phyloP scores from a whole-genome alignment of 352 stramenopile genomes.

The Globisporangium perplexum region DNA sequence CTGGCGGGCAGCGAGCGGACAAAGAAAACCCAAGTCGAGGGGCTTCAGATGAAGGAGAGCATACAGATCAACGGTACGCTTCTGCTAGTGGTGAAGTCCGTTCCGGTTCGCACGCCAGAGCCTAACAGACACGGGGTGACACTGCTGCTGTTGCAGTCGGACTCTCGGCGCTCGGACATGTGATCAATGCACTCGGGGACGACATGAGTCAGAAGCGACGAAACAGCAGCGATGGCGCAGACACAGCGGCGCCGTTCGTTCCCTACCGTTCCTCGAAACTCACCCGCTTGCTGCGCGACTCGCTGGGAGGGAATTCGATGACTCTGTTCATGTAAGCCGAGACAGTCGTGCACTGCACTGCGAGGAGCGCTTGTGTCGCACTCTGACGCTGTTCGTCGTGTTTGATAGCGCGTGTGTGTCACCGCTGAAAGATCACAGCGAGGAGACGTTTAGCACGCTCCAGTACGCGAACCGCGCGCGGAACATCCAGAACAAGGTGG shows the following conservation, averaged over 20 bases:
- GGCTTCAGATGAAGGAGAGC: conserved; percentile 37
- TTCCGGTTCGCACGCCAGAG: too few species aligned
- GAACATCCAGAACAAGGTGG: conserved; percentile 73
- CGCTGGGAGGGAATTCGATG: conserved; percentile 46
- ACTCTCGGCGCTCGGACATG: conserved; percentile 40
- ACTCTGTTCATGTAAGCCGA: conserved; percentile 49
- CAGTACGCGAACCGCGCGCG: conserved; percentile 70
- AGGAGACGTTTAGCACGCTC: conserved; percentile 61
- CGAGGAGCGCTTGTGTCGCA: too few species aligned
- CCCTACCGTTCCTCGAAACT: conserved; percentile 53
- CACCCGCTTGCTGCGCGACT: conserved; percentile 45
- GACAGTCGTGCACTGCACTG: not conserved
- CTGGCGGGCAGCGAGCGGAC: conserved; percentile 48
- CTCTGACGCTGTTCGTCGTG: not conserved
- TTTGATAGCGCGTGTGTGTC: conserved; percentile 59
- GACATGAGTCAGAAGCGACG: conserved; percentile 21
- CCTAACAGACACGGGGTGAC: not conserved
- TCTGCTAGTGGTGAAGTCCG: not conserved
- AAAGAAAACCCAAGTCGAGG: conserved; percentile 55
- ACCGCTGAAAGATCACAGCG: conserved; percentile 32
- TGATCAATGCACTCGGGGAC: conserved; percentile 53
- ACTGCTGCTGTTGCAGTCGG: conserved; percentile 21
- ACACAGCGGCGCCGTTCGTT: conserved; percentile 16
- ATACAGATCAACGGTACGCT: conserved; percentile 52
- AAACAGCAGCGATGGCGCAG: conserved; percentile 11